Evolutionary conservation across 345 rosid species (phyloP), one percentile per base, ranked within the genome.

Genomic region (Jatropha curcas): DNA sequence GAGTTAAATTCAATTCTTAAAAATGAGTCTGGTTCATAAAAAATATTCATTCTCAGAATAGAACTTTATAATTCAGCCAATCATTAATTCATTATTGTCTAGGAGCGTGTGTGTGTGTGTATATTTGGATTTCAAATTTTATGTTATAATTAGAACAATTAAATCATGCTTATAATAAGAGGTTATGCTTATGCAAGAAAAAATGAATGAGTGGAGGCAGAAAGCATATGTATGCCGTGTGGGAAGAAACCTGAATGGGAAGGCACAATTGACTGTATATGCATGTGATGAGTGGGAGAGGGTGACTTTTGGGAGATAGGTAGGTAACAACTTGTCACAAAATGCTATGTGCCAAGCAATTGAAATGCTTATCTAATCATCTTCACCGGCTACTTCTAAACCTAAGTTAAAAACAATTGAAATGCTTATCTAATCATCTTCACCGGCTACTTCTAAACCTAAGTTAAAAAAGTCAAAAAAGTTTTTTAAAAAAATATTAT

Each of bases 391-490:
- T 82, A 60, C 43, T 56, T 24, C 16, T 74, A 41, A 41, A 9
- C 45, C 45, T n/a, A 41, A 41, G 13, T 41, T 41, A 41, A 9
- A 41, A 41, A 25, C 24, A 55, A 6, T 22, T 9, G 8, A 55
- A 25, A 73, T 83, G 88, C 68, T 73, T 43, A 24, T 85, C 88
- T 79, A 83, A 73, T 85, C 86, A 87, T 73, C 71, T 48, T 71
- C 86, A 84, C 87, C 34, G 25, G 76, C 82, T 82, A 60, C 43
- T 56, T 24, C 16, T 74, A 41, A 41, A 9, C 45, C 45, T n/a
- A 41, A 41, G 13, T 41, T 41, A 41, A 9, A 41, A 41, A 25
- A n/a, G n/a, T n/a, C n/a, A n/a, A n/a, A n/a, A n/a, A n/a, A n/a
- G n/a, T n/a, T n/a, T n/a, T n/a, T n/a, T n/a, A n/a, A n/a, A n/a